Evolutionary conservation across 768 basidiomycete genomes (phyloP).

Genomic region (Rhodocollybia butyracea): DNA sequence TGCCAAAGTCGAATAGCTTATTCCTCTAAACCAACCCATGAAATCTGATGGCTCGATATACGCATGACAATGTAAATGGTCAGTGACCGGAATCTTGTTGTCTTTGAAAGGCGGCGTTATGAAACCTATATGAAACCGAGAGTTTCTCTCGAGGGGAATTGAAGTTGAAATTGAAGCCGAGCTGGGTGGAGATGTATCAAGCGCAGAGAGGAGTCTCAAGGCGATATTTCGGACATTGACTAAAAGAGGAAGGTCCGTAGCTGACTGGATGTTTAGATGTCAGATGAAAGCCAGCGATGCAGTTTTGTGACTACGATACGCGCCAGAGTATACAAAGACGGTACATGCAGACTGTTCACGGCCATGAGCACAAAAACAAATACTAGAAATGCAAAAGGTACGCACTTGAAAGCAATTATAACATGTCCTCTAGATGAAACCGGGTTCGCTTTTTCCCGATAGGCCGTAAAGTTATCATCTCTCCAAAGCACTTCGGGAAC

Average conservation of each 20-base stretch:
- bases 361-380: constrained; percentile 8
- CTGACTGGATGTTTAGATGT: constrained; percentile 44
- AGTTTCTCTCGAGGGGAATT: constrained; percentile 28
- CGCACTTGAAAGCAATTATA: constrained; percentile 74
- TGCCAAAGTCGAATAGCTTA: constrained; percentile 64
- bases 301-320: background rate
- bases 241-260: constrained; percentile 72
- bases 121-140: constrained; percentile 65
- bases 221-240: constrained; percentile 58
- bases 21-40: constrained; percentile 69
- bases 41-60: constrained; percentile 63
- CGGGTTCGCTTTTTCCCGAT: constrained; percentile 65
- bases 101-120: constrained; percentile 78
- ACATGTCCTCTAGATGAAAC: constrained; percentile 73
- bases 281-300: background rate
- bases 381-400: constrained; percentile 13
- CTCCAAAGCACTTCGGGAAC: constrained; percentile 67
- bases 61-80: constrained; percentile 77
- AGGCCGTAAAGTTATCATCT: constrained; percentile 75
- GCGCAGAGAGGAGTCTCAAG: constrained; percentile 49
- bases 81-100: constrained; percentile 73
- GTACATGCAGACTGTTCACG: constrained; percentile 64
- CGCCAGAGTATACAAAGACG: constrained; percentile 72
- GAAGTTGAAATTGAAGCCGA: constrained; percentile 22
- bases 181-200: constrained; percentile 29